phyloP scores from a whole-genome alignment of 768 basidiomycete species.

The Kwoniella heveanensis region DNA sequence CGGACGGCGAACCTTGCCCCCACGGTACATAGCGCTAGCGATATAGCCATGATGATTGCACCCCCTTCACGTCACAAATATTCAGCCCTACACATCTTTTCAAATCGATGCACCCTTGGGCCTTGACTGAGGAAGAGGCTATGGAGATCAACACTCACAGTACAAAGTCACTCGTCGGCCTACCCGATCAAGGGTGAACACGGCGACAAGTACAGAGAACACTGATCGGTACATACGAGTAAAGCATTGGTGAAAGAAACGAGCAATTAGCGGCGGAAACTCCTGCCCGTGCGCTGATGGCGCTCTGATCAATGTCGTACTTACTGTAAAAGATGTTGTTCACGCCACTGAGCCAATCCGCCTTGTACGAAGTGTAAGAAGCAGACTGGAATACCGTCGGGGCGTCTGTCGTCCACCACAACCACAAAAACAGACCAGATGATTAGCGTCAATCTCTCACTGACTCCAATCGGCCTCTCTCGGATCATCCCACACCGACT shows the following conservation, averaged over 20 bases:
- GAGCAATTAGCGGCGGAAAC: too few relatives aligned
- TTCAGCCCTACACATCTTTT: too few relatives aligned
- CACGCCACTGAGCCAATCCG: slow-evolving; percentile 30
- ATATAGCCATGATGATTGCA: slow-evolving; percentile 25
- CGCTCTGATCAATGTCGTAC: too few relatives aligned
- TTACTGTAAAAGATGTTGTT: slow-evolving; percentile 40
- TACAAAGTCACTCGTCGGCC: slow-evolving; percentile 31
- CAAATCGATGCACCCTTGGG: too few relatives aligned
- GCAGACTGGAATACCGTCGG: slow-evolving; percentile 37
- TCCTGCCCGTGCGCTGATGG: too few relatives aligned
- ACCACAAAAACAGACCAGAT: too few relatives aligned
- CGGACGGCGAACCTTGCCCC: slow-evolving; percentile 20
- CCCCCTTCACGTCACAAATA: slow-evolving; percentile 15
- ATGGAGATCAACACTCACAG: slow-evolving; percentile 13
- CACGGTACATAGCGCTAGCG: slow-evolving; percentile 22
- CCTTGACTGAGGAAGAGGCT: too few relatives aligned
- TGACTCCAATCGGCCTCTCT: too few relatives aligned
- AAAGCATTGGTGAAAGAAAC: neutral
- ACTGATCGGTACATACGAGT: slow-evolving; percentile 1
- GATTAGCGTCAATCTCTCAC: too few relatives aligned
- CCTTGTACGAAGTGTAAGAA: slow-evolving; percentile 32
- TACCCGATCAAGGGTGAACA: slow-evolving; percentile 35
- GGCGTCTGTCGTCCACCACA: too few relatives aligned
- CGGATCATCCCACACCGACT: neutral
- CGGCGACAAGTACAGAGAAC: slow-evolving; percentile 30